Evolutionary conservation across 352 stramenopile genomes (phyloP), one percentile per base, ranked within the genome.

Genomic region (Pythium apleroticum): DNA sequence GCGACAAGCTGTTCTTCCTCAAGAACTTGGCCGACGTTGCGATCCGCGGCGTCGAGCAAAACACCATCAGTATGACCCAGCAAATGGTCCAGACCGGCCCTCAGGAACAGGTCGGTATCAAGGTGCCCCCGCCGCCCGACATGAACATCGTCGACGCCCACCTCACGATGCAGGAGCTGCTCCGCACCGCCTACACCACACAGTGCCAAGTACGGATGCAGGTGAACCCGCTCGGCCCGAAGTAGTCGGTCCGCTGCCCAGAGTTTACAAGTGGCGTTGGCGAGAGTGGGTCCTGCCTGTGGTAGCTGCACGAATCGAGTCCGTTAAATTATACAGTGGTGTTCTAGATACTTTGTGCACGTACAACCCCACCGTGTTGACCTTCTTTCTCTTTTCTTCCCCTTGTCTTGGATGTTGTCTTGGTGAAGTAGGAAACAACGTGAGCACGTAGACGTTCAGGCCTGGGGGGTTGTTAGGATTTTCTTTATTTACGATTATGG

Each of bases 121-220:
- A 79, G 30, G 71, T 75, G 4, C 72, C 80, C 1, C 68, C 74
- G 19, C 69, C 83, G 48, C 69, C 77, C 22, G 75, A 81, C 41
- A 89, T 92, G 81, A 82, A 93, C 70, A 63, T 84, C 17, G 65
- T 66, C 17, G 74, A 90, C 31, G 84, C 82, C 19, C 77, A 90
- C 54, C 50, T 87, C 54, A 93, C 82, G 17, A 95, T 95, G 86
- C 86, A 93, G 73, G 82, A 95, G 66, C 52, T 95, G 43, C 71
- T 95, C 39, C 80, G 84, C 56, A 95, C 85, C 22, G 86, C 86
- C 6, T 93, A 93, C 69, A 88, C 84, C 63, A 95, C 86, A 7
- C 84, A 93, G 66, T 87, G 77, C 58, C 85, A 93, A 59, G 81
- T 95, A 37, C 76, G 82, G 30, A 91, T 94, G 86, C 85, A 90